phyloP scores from a whole-genome alignment of 176 grass and related monocot species.

The Urochloa ruziziensis region DNA sequence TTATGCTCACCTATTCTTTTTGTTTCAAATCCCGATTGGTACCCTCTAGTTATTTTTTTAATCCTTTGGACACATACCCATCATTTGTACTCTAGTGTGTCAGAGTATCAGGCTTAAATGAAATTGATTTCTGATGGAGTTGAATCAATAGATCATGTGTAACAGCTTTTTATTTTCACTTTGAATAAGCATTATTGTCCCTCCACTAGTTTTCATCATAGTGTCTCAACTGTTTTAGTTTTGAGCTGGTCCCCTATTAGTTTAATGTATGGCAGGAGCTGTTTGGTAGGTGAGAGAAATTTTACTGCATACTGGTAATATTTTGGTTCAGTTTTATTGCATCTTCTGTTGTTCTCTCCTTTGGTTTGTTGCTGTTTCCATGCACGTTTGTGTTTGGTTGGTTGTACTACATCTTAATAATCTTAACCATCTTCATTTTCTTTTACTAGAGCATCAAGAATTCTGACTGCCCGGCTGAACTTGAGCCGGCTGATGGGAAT shows the following conservation, averaged over 20 bases:
- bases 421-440: neutral
- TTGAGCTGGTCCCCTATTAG: neutral
- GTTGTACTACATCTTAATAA: neutral
- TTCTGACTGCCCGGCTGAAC: constrained; percentile 82
- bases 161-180: neutral
- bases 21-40: constrained; percentile 5
- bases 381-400: neutral
- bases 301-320: neutral
- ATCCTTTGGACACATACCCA: neutral
- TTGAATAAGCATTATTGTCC: neutral
- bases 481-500: constrained; percentile 56
- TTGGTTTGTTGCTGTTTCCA: neutral
- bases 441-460: constrained; percentile 75
- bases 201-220: constrained; percentile 29
- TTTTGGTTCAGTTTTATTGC: neutral
- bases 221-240: neutral
- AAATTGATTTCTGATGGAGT: neutral
- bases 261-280: neutral
- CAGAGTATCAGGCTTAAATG: constrained; percentile 9
- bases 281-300: constrained; percentile 1
- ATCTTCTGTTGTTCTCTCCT: neutral
- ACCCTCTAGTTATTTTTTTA: neutral
- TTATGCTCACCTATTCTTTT: neutral
- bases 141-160: constrained; percentile 4
- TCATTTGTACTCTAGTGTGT: neutral